Percentiles rank a stretch among this genome's conserved stretches.
Evolutionary conservation across 2,329 filamentous ascomycete species (phyloP).

Genomic region (Phialemoniopsis sp.): DNA sequence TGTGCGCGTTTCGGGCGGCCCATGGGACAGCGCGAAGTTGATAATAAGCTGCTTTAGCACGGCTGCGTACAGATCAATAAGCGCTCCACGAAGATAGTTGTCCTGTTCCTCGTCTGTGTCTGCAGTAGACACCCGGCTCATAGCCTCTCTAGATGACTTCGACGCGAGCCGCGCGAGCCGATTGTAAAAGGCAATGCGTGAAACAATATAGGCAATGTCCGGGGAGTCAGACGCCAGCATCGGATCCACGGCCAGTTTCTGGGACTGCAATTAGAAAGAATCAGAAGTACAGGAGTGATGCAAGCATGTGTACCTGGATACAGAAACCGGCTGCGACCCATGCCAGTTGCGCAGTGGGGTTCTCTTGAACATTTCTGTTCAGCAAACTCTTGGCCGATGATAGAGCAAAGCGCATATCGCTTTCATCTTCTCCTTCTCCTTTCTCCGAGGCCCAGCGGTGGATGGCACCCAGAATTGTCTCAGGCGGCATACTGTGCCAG

Average conservation of each 20-base stretch:
- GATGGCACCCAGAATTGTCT: conserved; percentile 1
- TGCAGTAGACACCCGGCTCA: not conserved
- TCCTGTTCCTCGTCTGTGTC: not conserved
- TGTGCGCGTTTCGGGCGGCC: conserved; percentile 1
- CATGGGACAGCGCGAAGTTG: not conserved
- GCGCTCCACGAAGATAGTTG: not conserved
- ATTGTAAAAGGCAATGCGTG: conserved; percentile 3
- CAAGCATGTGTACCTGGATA: conserved; percentile 2
- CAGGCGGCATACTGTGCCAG: conserved; percentile 3
- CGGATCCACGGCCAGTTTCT: not conserved
- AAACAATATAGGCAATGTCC: conserved; percentile 3
- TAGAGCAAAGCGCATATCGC: not conserved
- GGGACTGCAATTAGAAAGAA: not conserved
- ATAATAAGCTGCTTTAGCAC: conserved; percentile 4
- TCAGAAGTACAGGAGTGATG: not conserved
- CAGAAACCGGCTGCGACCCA: conserved; percentile 3
- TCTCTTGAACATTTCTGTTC: conserved; percentile 1
- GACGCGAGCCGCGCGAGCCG: conserved; percentile 2
- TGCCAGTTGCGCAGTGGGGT: conserved; percentile 2
- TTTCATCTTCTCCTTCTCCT: conserved; percentile 1
- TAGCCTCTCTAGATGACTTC: not conserved
- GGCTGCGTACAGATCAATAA: conserved; percentile 1
- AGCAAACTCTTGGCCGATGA: conserved; percentile 1
- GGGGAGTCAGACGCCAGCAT: conserved; percentile 1
- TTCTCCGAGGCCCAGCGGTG: not conserved